These are phyloP conservation scores for Lodderomyces orthopsilosis DNA, from an alignment of 1,139 yeast genomes.

Conservation along the genomic window DNA sequence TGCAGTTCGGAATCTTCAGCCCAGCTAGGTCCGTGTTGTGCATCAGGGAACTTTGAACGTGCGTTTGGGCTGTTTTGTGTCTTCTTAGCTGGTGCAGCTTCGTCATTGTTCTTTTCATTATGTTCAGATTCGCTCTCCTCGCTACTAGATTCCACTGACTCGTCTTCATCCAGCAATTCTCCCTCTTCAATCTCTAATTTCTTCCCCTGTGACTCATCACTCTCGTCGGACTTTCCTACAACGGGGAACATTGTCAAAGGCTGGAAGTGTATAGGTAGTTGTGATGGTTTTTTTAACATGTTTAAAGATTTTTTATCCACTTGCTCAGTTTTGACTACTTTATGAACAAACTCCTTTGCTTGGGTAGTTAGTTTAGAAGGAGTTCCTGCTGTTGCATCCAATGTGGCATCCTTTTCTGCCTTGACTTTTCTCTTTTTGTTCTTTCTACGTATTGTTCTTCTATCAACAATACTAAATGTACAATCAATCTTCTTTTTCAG, in stretches of 20 bases:
- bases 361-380: not conserved
- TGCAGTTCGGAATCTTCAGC: conserved; percentile 8
- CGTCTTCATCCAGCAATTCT: not conserved
- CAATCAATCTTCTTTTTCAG: conserved; percentile 24
- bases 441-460: conserved; percentile 16
- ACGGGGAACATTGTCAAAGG: conserved; percentile 14
- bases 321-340: conserved; percentile 7
- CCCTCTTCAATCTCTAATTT: not conserved
- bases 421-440: conserved; percentile 13
- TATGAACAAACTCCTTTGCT: conserved; percentile 3
- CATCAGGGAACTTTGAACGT: not conserved
- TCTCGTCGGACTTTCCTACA: conserved; percentile 4
- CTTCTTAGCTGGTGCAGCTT: not conserved
- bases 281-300: conserved; percentile 9
- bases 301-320: conserved; percentile 12
- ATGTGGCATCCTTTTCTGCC: not conserved
- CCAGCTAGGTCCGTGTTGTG: not conserved
- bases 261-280: conserved; percentile 12
- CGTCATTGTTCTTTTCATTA: not conserved
- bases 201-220: conserved; percentile 1
- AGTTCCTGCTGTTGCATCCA: not conserved
- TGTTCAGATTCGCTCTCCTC: not conserved
- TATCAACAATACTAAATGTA: conserved; percentile 25
- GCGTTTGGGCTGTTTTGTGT: not conserved
- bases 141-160: not conserved